phyloP scores from a whole-genome alignment of 768 basidiomycete genomes.

The Termitomyces sp. region DNA sequence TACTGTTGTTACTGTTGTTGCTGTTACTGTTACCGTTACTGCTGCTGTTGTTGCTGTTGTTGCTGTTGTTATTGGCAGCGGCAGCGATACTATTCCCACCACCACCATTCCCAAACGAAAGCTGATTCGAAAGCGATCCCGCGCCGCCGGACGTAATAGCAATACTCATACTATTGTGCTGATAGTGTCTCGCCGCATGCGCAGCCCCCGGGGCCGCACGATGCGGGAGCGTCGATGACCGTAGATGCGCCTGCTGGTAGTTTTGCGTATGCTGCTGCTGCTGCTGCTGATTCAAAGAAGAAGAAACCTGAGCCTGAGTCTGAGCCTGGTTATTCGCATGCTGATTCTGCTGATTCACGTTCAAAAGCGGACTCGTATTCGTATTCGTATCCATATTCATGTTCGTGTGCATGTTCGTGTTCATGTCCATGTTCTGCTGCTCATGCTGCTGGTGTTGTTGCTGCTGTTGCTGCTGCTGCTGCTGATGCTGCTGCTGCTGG shows the following conservation, averaged over 20 bases:
- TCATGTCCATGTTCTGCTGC: neutral
- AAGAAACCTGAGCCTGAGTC: conserved; percentile 1
- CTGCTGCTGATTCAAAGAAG: conserved; percentile 12
- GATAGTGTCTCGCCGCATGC: conserved; percentile 38
- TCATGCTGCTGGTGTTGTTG: no score
- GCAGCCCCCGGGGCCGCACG: conserved; percentile 28
- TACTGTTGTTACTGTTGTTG: conserved; percentile 20
- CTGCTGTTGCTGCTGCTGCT: neutral
- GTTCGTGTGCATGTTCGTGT: conserved; percentile 13
- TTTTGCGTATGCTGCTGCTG: conserved; percentile 10
- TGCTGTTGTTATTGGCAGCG: no score
- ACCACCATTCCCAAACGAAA: neutral
- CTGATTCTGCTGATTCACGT: conserved; percentile 7
- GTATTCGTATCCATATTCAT: conserved; percentile 14
- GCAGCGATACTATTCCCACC: no score
- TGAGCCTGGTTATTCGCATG: neutral
- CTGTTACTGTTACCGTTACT: conserved; percentile 10
- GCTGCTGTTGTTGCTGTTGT: neutral
- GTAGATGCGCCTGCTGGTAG: conserved; percentile 36
- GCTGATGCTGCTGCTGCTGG: neutral
- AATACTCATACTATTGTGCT: conserved; percentile 48
- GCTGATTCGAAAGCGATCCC: neutral
- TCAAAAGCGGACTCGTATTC: conserved; percentile 12
- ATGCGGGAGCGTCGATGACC: conserved; percentile 44
- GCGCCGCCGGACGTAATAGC: neutral